Evolutionary conservation across 805 yeast genomes (phyloP).

Genomic region (Maudiozyma bulderi): DNA sequence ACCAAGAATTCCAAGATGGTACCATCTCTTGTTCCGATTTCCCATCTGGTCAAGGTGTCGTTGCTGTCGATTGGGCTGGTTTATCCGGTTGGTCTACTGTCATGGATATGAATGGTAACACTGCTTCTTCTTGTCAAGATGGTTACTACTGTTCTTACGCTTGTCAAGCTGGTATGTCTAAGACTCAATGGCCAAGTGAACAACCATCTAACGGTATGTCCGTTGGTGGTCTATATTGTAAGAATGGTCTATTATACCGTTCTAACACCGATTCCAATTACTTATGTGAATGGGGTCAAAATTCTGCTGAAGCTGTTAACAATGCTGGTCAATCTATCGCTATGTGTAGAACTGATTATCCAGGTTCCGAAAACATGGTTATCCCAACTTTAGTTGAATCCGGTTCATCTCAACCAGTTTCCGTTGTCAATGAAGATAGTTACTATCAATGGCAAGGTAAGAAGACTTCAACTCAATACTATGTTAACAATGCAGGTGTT

Average conservation of each 20-base stretch:
- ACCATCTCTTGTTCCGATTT: conserved; percentile 54
- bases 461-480: conserved; percentile 89
- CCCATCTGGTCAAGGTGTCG: conserved; percentile 70
- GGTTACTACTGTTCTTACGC: conserved; percentile 96
- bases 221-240: conserved; percentile 87
- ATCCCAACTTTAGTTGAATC: conserved; percentile 77
- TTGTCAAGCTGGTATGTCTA: conserved; percentile 98
- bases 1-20: conserved; percentile 59
- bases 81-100: conserved; percentile 41
- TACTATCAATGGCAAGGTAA: conserved; percentile 81
- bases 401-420: conserved; percentile 56
- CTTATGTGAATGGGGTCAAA: conserved; percentile 86
- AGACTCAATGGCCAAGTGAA: conserved; percentile 90
- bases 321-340: conserved; percentile 61
- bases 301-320: conserved; percentile 52
- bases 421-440: conserved; percentile 69
- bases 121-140: conserved; percentile 70
- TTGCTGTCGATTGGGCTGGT: conserved; percentile 47
- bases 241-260: conserved; percentile 76
- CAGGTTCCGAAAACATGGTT: conserved; percentile 98
- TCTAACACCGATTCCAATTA: conserved; percentile 57
- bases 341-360: conserved; percentile 96
- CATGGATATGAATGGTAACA: conserved; percentile 39
- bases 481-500: conserved; percentile 95
- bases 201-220: conserved; percentile 92